Percentiles rank a stretch among this genome's conserved stretches.
Conservation (phyloP, 441 rosid species). For the Brassica balearica region DNA sequence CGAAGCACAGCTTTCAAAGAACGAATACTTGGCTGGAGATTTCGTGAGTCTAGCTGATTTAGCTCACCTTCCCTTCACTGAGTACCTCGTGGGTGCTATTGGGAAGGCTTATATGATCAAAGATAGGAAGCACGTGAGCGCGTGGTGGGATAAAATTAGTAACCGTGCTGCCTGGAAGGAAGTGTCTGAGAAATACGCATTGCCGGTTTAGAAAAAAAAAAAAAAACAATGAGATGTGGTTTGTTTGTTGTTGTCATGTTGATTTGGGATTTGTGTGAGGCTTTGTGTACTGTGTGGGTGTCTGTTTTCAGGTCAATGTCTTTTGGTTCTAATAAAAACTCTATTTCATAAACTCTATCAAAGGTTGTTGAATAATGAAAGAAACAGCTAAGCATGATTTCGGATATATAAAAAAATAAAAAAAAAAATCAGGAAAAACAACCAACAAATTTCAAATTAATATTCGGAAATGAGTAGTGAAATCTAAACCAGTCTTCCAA, state of each 20-base stretch:
- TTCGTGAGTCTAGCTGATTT: slow-evolving; percentile 75
- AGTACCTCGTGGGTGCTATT: slow-evolving; percentile 46
- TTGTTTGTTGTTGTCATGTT: slow-evolving; percentile 13
- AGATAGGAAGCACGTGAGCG: slow-evolving; percentile 59
- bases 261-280: slow-evolving; percentile 6
- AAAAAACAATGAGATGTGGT: not conserved
- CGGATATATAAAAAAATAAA: no score
- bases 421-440: no score
- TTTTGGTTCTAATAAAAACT: slow-evolving; percentile 23
- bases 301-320: slow-evolving; percentile 9
- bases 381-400: not conserved
- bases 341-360: slow-evolving; percentile 3
- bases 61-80: slow-evolving; percentile 61
- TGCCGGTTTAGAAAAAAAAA: slow-evolving; percentile 1
- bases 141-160: slow-evolving; percentile 81
- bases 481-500: not conserved
- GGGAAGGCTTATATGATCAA: slow-evolving; percentile 44
- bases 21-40: slow-evolving; percentile 68
- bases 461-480: not conserved
- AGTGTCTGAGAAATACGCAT: slow-evolving; percentile 40
- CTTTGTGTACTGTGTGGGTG: slow-evolving; percentile 3
- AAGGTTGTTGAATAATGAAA: not conserved
- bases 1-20: slow-evolving; percentile 59
- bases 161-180: slow-evolving; percentile 69
- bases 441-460: no score